phyloP scores from a whole-genome alignment of 768 basidiomycete species.

The Fibroporia radiculosa region DNA sequence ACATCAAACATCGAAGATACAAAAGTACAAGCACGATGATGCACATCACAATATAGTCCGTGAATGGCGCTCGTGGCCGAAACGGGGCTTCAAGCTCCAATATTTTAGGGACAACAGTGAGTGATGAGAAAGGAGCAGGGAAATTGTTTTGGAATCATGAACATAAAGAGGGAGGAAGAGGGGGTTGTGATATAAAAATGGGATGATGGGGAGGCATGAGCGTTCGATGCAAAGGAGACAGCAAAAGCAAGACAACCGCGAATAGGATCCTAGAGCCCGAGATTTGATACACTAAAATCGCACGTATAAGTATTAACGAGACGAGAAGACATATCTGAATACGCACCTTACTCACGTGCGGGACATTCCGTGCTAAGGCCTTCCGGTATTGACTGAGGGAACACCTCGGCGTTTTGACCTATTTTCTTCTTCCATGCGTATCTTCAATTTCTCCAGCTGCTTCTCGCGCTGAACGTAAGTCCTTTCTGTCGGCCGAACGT shows the following conservation, averaged over 20 bases:
- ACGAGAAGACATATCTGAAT: neutral
- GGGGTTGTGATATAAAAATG: neutral
- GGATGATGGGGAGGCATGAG: neutral
- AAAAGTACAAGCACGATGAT: neutral
- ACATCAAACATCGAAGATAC: neutral
- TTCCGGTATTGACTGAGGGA: neutral
- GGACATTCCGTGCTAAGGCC: neutral
- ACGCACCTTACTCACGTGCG: slow-evolving; percentile 4
- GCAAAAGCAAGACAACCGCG: neutral
- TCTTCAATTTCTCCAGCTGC: slow-evolving; percentile 58
- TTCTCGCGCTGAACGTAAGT: slow-evolving; percentile 52
- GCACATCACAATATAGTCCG: neutral
- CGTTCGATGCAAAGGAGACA: neutral
- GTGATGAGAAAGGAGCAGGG: neutral
- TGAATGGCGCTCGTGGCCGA: neutral
- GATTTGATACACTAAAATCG: neutral
- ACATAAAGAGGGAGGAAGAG: neutral
- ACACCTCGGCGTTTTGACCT: neutral
- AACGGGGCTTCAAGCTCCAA: slow-evolving; percentile 6
- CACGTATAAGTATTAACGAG: neutral
- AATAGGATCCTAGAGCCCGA: neutral
- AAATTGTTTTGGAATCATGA: neutral
- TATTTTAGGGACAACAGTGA: neutral
- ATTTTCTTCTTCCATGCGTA: slow-evolving; percentile 39
- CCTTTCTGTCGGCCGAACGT: slow-evolving; percentile 12